These are phyloP conservation scores for Larix kaempferi DNA, from an alignment of 75 land plant genomes.

Conservation along the genomic window DNA sequence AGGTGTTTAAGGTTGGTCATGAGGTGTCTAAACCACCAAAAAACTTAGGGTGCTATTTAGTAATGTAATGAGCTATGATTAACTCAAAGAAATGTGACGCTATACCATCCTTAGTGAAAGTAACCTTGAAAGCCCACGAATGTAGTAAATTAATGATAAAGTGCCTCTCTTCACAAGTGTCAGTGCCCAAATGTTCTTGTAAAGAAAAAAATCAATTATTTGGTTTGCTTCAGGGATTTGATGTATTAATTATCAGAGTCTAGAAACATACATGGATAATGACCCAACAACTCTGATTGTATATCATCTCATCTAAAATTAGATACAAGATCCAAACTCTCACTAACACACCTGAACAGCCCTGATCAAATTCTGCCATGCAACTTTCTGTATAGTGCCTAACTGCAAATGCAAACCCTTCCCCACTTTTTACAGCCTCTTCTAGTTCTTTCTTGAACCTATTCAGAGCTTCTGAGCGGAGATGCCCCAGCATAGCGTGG, in stretches of 20 bases:
- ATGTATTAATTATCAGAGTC: background rate
- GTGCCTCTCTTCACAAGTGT: background rate
- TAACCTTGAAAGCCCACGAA: too few relatives aligned
- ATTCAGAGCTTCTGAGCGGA: constrained; percentile 57
- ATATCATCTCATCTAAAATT: background rate
- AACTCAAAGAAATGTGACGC: too few relatives aligned
- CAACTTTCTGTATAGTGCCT: constrained; percentile 35
- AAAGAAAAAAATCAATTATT: background rate
- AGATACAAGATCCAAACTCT: background rate
- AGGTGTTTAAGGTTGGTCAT: too few relatives aligned
- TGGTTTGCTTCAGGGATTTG: background rate
- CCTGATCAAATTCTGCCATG: constrained; percentile 62
- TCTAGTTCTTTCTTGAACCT: constrained; percentile 69
- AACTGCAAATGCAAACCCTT: constrained; percentile 73
- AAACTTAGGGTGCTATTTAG: too few relatives aligned
- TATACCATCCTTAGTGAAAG: background rate
- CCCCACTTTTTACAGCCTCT: constrained; percentile 42
- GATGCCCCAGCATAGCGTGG: constrained; percentile 59
- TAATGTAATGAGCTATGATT: too few relatives aligned
- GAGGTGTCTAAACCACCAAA: too few relatives aligned
- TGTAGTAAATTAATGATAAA: background rate
- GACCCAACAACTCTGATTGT: background rate
- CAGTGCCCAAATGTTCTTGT: background rate
- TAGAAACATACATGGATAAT: background rate
- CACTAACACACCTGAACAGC: constrained; percentile 55